Percentiles rank a stretch among this genome's conserved stretches.
These are phyloP conservation scores for Debaryomyces maramus DNA, from an alignment of 805 yeast genomes.

Conservation along the genomic window DNA sequence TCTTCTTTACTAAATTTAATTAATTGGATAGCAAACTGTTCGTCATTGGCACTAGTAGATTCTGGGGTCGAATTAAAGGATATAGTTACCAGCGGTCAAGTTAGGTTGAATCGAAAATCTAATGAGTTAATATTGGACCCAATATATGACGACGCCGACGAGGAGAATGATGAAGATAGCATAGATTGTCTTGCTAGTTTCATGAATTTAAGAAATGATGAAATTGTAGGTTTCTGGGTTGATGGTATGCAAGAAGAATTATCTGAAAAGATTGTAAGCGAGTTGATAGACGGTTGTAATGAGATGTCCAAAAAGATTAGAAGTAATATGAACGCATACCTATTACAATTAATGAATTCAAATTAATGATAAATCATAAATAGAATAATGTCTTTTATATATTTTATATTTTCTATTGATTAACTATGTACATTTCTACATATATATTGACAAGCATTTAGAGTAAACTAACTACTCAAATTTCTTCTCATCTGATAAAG, in stretches of 20 bases:
- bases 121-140: conserved; percentile 20
- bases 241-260: conserved; percentile 31
- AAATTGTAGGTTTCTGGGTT: conserved; percentile 61
- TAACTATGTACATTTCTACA: conserved; percentile 6
- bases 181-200: conserved; percentile 49
- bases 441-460: background rate
- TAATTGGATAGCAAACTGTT: conserved; percentile 58
- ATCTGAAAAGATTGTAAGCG: conserved; percentile 20
- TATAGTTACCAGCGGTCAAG: conserved; percentile 66
- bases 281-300: conserved; percentile 45
- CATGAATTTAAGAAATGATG: conserved; percentile 53
- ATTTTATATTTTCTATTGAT: conserved; percentile 5
- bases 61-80: conserved; percentile 81
- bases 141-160: conserved; percentile 8
- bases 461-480: conserved; percentile 1
- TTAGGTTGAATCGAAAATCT: conserved; percentile 15
- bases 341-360: conserved; percentile 19
- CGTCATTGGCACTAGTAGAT: conserved; percentile 76
- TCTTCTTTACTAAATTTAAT: conserved; percentile 38
- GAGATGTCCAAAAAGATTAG: conserved; percentile 44
- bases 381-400: background rate
- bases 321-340: conserved; percentile 45
- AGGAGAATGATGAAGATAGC: conserved; percentile 14
- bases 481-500: conserved; percentile 12
- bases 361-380: background rate